Percentiles rank a stretch among this genome's conserved stretches.
Evolutionary conservation across 75 land plant genomes (phyloP).

Genomic region (Selaginella moellendorffii): DNA sequence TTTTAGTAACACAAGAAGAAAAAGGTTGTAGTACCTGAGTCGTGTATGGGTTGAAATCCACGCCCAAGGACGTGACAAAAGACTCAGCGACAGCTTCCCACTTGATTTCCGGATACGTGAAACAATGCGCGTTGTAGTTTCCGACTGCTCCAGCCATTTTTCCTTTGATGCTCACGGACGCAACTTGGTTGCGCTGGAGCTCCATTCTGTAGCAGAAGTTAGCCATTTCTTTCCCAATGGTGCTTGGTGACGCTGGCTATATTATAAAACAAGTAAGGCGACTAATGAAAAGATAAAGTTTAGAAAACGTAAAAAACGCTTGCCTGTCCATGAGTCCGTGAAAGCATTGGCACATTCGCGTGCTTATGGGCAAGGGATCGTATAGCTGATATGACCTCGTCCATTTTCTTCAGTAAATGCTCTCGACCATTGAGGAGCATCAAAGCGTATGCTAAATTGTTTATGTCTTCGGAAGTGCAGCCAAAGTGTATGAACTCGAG

Average conservation of each 20-base stretch:
- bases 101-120: constrained; percentile 69
- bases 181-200: constrained; percentile 32
- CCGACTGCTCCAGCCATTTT: constrained; percentile 99
- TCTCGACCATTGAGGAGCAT: constrained; percentile 50
- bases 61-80: constrained; percentile 72
- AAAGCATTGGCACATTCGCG: constrained; percentile 72
- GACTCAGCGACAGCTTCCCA: constrained; percentile 72
- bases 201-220: constrained; percentile 56
- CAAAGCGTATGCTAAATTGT: constrained; percentile 85
- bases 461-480: constrained; percentile 97
- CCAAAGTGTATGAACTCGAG: constrained; percentile 92
- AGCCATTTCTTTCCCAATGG: constrained; percentile 95
- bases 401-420: constrained; percentile 44
- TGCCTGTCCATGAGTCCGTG: constrained; percentile 98
- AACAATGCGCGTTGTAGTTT: constrained; percentile 86
- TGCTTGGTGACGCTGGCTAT: constrained; percentile 93
- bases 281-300: background rate
- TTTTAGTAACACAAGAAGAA: background rate
- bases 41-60: constrained; percentile 77
- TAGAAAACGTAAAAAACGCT: background rate
- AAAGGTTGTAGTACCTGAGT: constrained; percentile 48
- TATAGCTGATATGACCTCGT: constrained; percentile 38
- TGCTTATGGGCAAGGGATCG: constrained; percentile 46
- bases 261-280: constrained; percentile 2
- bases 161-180: constrained; percentile 40